A percentile compares a stretch with the other conserved stretches of the same genome.
These are phyloP conservation scores for Populus davidiana DNA, from an alignment of 345 rosid species.

Conservation along the genomic window DNA sequence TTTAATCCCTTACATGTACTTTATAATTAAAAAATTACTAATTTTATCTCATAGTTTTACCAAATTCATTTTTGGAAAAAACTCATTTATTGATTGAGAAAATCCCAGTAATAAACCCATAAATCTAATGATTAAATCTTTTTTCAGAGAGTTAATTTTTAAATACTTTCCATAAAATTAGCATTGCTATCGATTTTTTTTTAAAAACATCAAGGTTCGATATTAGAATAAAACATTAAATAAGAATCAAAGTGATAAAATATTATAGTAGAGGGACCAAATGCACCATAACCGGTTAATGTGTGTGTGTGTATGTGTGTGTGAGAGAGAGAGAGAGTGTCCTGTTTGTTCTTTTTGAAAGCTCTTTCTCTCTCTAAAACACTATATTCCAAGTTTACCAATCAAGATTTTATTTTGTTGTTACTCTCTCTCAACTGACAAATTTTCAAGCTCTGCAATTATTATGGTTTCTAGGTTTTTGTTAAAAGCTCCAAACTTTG, in stretches of 20 bases:
- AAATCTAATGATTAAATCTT: neutral
- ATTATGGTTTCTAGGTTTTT: constrained; percentile 24
- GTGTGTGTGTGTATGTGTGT: no score
- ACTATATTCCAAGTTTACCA: constrained; percentile 10
- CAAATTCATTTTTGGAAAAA: neutral
- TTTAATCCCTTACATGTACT: no score
- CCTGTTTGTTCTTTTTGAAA: neutral
- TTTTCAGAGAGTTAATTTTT: neutral
- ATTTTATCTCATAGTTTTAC: no score
- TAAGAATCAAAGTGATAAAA: neutral
- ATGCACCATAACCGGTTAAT: neutral
- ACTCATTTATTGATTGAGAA: neutral
- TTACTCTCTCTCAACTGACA: neutral
- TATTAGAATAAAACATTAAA: neutral
- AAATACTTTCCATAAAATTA: neutral
- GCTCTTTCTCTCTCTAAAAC: constrained; percentile 19
- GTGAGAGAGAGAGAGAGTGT: no score
- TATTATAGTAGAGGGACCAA: neutral
- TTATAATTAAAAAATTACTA: neutral
- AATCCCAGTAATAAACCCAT: neutral
- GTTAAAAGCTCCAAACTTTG: neutral
- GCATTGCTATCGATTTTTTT: no score
- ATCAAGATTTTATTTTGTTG: constrained; percentile 2
- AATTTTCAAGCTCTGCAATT: neutral
- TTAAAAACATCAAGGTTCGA: neutral